A percentile compares a stretch with the other conserved stretches of the same genome.
phyloP scores from a whole-genome alignment of 257 asterid genomes.

The Solanum commersonii region DNA sequence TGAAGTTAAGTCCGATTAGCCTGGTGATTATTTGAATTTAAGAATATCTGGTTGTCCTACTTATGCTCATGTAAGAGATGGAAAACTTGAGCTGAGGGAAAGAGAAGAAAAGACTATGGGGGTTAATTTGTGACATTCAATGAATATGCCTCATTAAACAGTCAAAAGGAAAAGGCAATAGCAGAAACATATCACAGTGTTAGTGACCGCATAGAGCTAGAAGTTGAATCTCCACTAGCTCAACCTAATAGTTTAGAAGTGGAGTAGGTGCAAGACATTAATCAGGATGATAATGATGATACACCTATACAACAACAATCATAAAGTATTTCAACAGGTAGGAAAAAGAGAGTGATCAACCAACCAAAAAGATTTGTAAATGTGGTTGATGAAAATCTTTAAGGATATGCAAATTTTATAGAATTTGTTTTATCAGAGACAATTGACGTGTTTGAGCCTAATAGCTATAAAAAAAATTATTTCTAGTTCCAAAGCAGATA shows the following conservation, averaged over 20 bases:
- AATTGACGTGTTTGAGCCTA: no score
- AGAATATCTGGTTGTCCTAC: not conserved
- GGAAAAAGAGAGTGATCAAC: no score
- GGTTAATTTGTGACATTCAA: not conserved
- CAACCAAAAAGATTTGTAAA: no score
- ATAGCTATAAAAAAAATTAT: no score
- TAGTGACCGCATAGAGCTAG: not conserved
- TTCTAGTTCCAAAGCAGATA: no score
- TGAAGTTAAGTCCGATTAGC: not conserved
- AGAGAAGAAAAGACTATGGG: no score
- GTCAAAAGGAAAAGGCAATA: not conserved
- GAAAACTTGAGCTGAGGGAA: not conserved
- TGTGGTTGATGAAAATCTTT: no score
- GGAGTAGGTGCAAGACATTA: not conserved
- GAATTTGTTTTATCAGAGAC: no score
- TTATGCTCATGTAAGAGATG: not conserved
- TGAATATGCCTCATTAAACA: no score
- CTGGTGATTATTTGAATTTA: not conserved
- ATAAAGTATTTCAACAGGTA: no score
- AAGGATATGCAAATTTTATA: no score
- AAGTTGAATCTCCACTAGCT: not conserved
- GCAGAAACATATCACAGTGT: not conserved
- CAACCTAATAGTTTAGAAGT: not conserved
- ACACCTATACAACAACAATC: no score
- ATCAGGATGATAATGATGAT: not conserved